A percentile compares a stretch with the other conserved stretches of the same genome.
Conservation (phyloP, 192 early-diverging fungal genomes). For the Diversispora epigaea region DNA sequence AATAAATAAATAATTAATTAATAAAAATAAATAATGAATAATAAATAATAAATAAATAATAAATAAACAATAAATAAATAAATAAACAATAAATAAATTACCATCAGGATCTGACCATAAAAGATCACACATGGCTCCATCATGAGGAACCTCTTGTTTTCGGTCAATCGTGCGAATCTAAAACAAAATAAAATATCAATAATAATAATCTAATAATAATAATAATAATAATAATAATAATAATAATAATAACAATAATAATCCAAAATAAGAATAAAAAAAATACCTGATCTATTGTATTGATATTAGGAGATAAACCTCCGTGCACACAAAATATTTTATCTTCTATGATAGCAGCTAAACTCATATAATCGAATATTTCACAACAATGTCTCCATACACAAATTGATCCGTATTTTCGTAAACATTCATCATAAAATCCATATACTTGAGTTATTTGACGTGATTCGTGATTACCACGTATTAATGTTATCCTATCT, state of each 20-base stretch:
- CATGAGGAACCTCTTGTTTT: slow-evolving; percentile 90
- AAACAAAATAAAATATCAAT: background rate
- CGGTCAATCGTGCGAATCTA: slow-evolving; percentile 68
- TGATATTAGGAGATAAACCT: slow-evolving; percentile 88
- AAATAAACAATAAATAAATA: too few species aligned
- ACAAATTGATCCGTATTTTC: slow-evolving; percentile 94
- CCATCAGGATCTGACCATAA: slow-evolving; percentile 85
- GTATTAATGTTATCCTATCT: slow-evolving; percentile 77
- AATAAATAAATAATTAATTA: background rate
- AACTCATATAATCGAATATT: slow-evolving; percentile 93
- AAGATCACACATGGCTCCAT: slow-evolving; percentile 93
- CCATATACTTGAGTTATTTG: slow-evolving; percentile 99
- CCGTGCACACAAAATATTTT: slow-evolving; percentile 97
- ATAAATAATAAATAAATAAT: too few species aligned
- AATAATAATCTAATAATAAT: background rate
- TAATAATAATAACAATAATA: too few species aligned
- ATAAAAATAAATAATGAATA: too few species aligned
- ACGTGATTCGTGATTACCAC: slow-evolving; percentile 96
- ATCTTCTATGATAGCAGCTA: slow-evolving; percentile 88
- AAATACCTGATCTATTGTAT: slow-evolving; percentile 73
- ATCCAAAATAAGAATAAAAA: too few species aligned
- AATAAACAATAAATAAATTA: background rate
- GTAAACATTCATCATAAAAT: slow-evolving; percentile 96
- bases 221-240: background rate
- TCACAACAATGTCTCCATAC: slow-evolving; percentile 98